Conservation (phyloP, 139 green algal genomes). For the Cymbomonas tetramitiformis region DNA sequence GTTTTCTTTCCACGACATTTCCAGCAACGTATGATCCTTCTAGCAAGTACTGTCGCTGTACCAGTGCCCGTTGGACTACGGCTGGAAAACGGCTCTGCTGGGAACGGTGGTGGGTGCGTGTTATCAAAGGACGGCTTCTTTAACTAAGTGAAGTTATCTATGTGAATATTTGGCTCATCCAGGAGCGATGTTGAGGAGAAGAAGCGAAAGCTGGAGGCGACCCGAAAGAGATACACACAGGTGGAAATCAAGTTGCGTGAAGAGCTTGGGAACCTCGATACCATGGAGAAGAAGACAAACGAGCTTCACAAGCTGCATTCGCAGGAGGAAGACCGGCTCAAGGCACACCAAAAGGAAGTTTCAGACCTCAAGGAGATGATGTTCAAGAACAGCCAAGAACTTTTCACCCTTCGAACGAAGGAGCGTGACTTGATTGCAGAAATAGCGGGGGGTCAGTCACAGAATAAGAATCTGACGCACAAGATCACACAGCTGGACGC, state of each 20-base stretch:
- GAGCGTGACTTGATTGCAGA: conserved; percentile 55
- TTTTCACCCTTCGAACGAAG: conserved; percentile 41
- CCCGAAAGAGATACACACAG: conserved; percentile 17
- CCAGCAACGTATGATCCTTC: too few relatives aligned
- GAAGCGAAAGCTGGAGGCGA: conserved; percentile 20
- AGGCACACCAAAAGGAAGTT: conserved; percentile 24
- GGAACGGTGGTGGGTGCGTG: too few relatives aligned
- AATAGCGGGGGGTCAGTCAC: conserved; percentile 45
- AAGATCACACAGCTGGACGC: conserved; percentile 19
- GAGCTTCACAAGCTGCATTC: conserved; percentile 1
- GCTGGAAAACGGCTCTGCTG: too few relatives aligned
- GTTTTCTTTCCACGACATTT: too few relatives aligned
- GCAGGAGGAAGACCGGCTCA: conserved; percentile 29
- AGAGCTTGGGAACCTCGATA: conserved; percentile 40
- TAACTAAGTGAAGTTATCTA: too few relatives aligned
- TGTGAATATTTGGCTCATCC: too few relatives aligned
- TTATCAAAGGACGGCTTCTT: too few relatives aligned
- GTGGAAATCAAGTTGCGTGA: conserved; percentile 39
- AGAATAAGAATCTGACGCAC: conserved; percentile 52
- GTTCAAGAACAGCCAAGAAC: conserved; percentile 29
- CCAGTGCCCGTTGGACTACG: too few relatives aligned
- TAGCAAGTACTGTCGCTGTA: too few relatives aligned
- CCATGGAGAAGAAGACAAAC: conserved; percentile 26
- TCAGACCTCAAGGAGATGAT: conserved; percentile 13
- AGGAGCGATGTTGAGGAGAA: too few relatives aligned